Percentiles rank a stretch among this genome's conserved stretches.
These are phyloP conservation scores for Chalciporus sp. DNA, from an alignment of 1,284 basidiomycete species.

Conservation along the genomic window DNA sequence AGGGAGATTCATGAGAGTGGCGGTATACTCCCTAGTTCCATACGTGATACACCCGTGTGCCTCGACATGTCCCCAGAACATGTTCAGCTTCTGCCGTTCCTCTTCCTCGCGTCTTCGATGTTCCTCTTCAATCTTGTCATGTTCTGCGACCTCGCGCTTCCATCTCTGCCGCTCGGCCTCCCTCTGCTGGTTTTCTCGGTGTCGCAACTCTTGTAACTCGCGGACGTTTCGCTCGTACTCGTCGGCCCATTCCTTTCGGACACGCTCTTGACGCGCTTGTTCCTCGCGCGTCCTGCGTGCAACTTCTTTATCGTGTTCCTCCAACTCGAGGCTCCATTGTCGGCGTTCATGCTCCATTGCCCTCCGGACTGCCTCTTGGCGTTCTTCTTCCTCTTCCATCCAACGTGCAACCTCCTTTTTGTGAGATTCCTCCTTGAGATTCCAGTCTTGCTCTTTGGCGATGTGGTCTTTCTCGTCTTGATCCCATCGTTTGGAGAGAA, in stretches of 20 bases:
- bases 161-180: slow-evolving; percentile 4
- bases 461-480: slow-evolving; percentile 11
- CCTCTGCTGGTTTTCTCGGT: slow-evolving; percentile 8
- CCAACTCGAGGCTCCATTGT: background rate
- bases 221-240: slow-evolving; percentile 3
- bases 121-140: slow-evolving; percentile 13
- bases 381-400: slow-evolving; percentile 13
- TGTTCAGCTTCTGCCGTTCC: slow-evolving; percentile 22
- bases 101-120: slow-evolving; percentile 18
- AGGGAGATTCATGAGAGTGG: slow-evolving; percentile 25
- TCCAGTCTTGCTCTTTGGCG: slow-evolving; percentile 8
- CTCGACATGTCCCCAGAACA: slow-evolving; percentile 25
- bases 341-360: slow-evolving; percentile 16
- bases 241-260: background rate
- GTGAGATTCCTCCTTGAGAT: slow-evolving; percentile 14
- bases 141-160: slow-evolving; percentile 13
- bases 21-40: slow-evolving; percentile 29
- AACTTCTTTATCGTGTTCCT: slow-evolving; percentile 5
- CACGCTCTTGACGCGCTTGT: background rate
- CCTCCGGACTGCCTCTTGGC: slow-evolving; percentile 11
- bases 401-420: slow-evolving; percentile 14
- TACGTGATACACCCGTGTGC: slow-evolving; percentile 24
- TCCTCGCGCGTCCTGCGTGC: background rate
- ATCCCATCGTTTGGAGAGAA: slow-evolving; percentile 8
- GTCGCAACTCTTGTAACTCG: slow-evolving; percentile 10